These are phyloP conservation scores for Exophiala oligosperma DNA, from an alignment of 2,329 filamentous ascomycete genomes.

Conservation along the genomic window DNA sequence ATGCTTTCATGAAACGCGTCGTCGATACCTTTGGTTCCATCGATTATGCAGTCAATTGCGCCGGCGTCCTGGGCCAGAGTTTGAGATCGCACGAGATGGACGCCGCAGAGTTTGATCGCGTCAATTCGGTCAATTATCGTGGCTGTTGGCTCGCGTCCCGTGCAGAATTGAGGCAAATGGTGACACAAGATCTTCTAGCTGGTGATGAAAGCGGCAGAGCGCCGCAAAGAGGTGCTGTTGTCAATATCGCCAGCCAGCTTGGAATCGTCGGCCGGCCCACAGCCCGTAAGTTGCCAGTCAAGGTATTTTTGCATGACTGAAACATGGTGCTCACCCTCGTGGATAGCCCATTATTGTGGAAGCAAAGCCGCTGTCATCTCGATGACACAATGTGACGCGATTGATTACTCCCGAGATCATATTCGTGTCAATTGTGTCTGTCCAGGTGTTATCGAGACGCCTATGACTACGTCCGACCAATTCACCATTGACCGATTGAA, in stretches of 20 bases:
- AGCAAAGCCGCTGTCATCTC: conserved; percentile 47
- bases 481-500: conserved; percentile 43
- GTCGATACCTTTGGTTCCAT: conserved; percentile 45
- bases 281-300: conserved; percentile 41
- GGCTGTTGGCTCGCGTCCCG: conserved; percentile 51
- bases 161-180: conserved; percentile 48
- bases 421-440: conserved; percentile 42
- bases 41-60: conserved; percentile 59
- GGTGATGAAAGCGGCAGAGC: conserved; percentile 34
- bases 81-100: conserved; percentile 49
- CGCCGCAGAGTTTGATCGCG: conserved; percentile 50
- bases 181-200: conserved; percentile 45
- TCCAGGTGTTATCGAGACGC: conserved; percentile 49
- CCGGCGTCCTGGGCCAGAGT: conserved; percentile 50
- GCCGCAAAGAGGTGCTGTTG: conserved; percentile 48
- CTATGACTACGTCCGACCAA: conserved; percentile 44
- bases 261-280: conserved; percentile 50
- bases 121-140: conserved; percentile 58
- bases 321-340: conserved; percentile 1
- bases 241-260: conserved; percentile 56
- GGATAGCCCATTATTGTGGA: conserved; percentile 41
- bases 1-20: conserved; percentile 38
- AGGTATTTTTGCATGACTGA: not conserved
- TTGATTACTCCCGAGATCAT: conserved; percentile 33
- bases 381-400: conserved; percentile 42